These are phyloP conservation scores for Escallonia rubra DNA, from an alignment of 129 eudicot species.

Conservation along the genomic window DNA sequence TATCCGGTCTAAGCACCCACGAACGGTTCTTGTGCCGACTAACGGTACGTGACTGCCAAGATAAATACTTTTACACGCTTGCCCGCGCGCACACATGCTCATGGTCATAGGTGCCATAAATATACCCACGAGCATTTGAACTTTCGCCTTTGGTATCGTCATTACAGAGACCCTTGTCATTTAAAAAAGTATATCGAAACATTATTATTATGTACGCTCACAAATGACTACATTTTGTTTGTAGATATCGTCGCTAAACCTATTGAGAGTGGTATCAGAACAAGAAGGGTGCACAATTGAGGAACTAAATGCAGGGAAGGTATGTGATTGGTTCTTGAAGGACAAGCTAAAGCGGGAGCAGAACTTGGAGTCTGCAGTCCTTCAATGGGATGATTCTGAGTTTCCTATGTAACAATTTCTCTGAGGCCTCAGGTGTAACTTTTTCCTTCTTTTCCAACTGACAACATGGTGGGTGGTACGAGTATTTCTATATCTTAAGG, in stretches of 20 bases:
- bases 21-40: slow-evolving; percentile 80
- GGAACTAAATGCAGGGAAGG: slow-evolving; percentile 77
- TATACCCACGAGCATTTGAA: not conserved
- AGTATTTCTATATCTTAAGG: too few species aligned
- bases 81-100: too few species aligned
- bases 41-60: slow-evolving; percentile 37
- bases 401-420: slow-evolving; percentile 20
- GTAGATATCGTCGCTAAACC: slow-evolving; percentile 78
- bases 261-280: slow-evolving; percentile 77
- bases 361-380: slow-evolving; percentile 64
- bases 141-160: not conserved
- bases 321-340: slow-evolving; percentile 91
- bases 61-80: too few species aligned
- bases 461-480: too few species aligned
- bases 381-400: slow-evolving; percentile 76
- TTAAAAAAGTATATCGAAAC: not conserved
- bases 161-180: not conserved
- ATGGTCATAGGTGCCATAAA: too few species aligned
- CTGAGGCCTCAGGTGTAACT: too few species aligned
- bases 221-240: not conserved
- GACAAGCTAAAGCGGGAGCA: slow-evolving; percentile 89
- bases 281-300: slow-evolving; percentile 85
- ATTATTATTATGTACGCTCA: too few species aligned
- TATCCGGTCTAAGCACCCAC: slow-evolving; percentile 69
- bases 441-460: too few species aligned